A percentile compares a stretch with the other conserved stretches of the same genome.
Conservation (phyloP, 768 basidiomycete genomes). For the Phlebiopsis gigantea region DNA sequence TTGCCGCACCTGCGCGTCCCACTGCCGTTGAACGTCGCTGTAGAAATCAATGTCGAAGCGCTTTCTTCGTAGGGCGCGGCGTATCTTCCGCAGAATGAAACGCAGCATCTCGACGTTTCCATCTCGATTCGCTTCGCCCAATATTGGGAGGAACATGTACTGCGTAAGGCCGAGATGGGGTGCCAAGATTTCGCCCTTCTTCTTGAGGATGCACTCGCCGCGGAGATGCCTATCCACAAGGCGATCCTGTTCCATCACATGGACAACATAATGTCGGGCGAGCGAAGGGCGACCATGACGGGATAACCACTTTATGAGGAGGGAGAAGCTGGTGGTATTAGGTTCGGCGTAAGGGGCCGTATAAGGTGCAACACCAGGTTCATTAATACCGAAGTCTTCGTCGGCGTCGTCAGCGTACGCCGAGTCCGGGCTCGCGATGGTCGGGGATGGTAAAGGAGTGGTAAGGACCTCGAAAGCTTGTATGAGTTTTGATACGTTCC, state of each 20-base stretch:
- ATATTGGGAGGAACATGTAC: constrained; percentile 49
- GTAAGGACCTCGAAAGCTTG: constrained; percentile 78
- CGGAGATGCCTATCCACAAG: background rate
- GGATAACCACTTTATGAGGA: constrained; percentile 56
- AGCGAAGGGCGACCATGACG: constrained; percentile 42
- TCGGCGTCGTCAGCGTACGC: constrained; percentile 66
- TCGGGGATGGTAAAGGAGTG: constrained; percentile 54
- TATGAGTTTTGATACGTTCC: constrained; percentile 61
- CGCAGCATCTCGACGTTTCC: constrained; percentile 56
- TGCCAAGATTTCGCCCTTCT: constrained; percentile 32
- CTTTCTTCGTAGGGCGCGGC: constrained; percentile 44
- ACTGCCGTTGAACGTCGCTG: constrained; percentile 18
- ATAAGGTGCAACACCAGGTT: constrained; percentile 33
- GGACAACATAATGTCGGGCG: constrained; percentile 60
- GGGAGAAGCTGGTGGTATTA: constrained; percentile 62
- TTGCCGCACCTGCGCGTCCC: background rate
- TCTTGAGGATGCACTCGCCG: constrained; percentile 24
- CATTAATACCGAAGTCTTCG: constrained; percentile 47
- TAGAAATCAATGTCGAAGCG: constrained; percentile 41
- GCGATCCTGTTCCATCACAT: constrained; percentile 43
- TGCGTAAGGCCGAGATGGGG: constrained; percentile 54
- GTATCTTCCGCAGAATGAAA: constrained; percentile 49
- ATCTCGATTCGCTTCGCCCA: constrained; percentile 52
- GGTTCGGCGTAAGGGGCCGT: constrained; percentile 43
- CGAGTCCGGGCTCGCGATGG: constrained; percentile 37